A percentile compares a stretch with the other conserved stretches of the same genome.
Evolutionary conservation across 306 rosid species (phyloP).

Genomic region (Vicia villosa): DNA sequence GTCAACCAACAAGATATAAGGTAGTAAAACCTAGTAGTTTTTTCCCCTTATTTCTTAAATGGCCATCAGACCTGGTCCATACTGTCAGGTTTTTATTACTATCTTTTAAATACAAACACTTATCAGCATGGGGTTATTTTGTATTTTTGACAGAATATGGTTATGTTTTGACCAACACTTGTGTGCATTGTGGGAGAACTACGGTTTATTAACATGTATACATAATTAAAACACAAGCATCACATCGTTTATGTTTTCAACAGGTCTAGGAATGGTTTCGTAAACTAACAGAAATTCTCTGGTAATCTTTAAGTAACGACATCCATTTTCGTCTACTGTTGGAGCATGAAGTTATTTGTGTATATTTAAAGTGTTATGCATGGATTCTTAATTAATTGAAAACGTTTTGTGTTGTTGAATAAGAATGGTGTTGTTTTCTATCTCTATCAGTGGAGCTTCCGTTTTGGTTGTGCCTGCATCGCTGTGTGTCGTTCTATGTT

Average conservation of each 20-base stretch:
- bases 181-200: slow-evolving; percentile 11
- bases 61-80: background rate
- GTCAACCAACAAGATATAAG: slow-evolving; percentile 15
- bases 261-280: slow-evolving; percentile 20
- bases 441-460: no score
- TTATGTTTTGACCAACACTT: background rate
- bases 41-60: background rate
- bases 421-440: no score
- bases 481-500: no score
- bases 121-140: slow-evolving; percentile 3
- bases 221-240: slow-evolving; percentile 1
- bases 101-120: background rate
- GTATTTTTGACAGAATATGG: no score
- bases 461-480: no score
- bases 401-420: no score
- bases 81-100: background rate
- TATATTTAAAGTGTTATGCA: no score
- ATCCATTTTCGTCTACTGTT: no score
- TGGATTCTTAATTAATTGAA: no score
- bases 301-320: no score
- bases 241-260: slow-evolving; percentile 22
- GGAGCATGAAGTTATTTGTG: no score
- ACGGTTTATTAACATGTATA: background rate
- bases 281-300: slow-evolving; percentile 10
- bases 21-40: background rate